Base-by-base conservation (phyloP, 768 basidiomycete species). In the Macrolepiota fuliginosa region DNA sequence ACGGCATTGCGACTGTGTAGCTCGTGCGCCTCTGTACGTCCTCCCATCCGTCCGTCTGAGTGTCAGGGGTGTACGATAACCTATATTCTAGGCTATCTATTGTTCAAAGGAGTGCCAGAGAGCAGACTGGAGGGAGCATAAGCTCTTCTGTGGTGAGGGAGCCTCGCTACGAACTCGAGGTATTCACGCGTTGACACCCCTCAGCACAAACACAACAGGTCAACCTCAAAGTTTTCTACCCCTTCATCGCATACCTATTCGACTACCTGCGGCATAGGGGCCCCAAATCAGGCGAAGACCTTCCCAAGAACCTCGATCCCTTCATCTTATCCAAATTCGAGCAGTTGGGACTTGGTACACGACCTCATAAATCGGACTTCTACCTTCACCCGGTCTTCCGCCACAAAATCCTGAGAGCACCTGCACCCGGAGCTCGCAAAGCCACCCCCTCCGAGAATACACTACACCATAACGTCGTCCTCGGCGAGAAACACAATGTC, bases 151-250 rank as follows among this genome's bases (percentile, higher is more conserved):
- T 25, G 58, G 65, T 66, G 27, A 25, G 63, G 39, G 2, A 4
- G n/a, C 24, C 12, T 17, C 24, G 19, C 37, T 9, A 19, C 27
- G 10, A 40, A 29, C 11, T n/a, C 19, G 15, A 17, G n/a, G n/a
- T 15, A 5, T 25, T 29, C 5, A 13, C 12, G 2, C 32, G 37
- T 50, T 40, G 54, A 49, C 27, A 13, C 5, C 2, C 17, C 37
- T 29, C 27, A 66, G 66, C 58, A n/a, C 50, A 64, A 58, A 64
- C 62, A 6, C 59, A 63, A 39, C 60, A 64, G 39, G 52, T 67
- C 37, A 54, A 63, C 35, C 56, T 67, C 3, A 36, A 51, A 11
- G 32, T 60, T 3, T 67, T 67, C 46, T 62, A 62, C 32, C 66
- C 66, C 17, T 53, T 64, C 13, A 53, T 67, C 19, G 62, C 66